Conservation (phyloP, 2,329 filamentous ascomycete species). For the Westerdykella ornata region DNA sequence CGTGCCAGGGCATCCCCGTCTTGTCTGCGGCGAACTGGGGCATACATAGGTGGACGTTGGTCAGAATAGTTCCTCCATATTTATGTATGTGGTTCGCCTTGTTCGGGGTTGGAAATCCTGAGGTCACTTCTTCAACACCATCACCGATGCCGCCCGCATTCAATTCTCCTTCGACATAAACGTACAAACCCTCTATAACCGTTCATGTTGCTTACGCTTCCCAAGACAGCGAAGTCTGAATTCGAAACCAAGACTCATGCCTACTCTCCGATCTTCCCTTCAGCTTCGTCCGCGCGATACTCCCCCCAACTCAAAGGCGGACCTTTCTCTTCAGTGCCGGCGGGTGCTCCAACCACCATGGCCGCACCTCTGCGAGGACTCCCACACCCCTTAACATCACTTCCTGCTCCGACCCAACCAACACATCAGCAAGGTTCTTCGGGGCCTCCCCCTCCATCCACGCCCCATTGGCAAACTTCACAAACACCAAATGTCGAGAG, state of each 20-base stretch:
- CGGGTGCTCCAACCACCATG: conserved; percentile 42
- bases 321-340: conserved; percentile 37
- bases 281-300: conserved; percentile 35
- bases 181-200: conserved; percentile 13
- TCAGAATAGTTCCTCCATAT: conserved; percentile 31
- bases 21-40: conserved; percentile 31
- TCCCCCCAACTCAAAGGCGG: conserved; percentile 39
- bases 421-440: conserved; percentile 16
- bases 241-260: conserved; percentile 47
- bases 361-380: conserved; percentile 48
- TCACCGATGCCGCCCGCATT: background rate
- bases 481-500: conserved; percentile 37
- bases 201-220: conserved; percentile 48
- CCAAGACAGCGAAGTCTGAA: conserved; percentile 43
- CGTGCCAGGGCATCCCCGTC: conserved; percentile 30
- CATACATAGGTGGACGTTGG: conserved; percentile 32
- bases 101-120: conserved; percentile 14
- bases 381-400: conserved; percentile 49
- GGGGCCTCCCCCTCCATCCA: conserved; percentile 36
- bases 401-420: background rate
- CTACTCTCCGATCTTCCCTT: conserved; percentile 40
- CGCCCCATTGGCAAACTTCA: conserved; percentile 43
- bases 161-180: conserved; percentile 11
- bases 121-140: too few species aligned
- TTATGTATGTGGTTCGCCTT: conserved; percentile 33